Evolutionary conservation across 495 filamentous ascomycete genomes (phyloP).

Genomic region (Choiromyces venosus): DNA sequence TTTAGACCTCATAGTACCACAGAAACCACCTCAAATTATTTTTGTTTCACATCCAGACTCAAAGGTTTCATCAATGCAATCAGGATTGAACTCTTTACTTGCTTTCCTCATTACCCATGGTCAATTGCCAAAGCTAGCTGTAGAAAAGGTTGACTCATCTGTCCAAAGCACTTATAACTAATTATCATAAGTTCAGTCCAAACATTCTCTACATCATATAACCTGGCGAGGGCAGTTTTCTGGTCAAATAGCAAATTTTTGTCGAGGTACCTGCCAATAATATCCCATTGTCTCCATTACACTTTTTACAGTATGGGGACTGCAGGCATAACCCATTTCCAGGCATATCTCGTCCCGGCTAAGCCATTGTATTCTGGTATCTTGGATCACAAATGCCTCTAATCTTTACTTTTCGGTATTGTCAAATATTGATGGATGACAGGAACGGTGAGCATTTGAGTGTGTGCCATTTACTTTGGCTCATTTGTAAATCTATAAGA

Average conservation of each 20-base stretch:
- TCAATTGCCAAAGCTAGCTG: not conserved
- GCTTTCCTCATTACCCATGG: conserved; percentile 6
- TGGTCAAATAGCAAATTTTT: not conserved
- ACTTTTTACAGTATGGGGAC: not conserved
- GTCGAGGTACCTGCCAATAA: not conserved
- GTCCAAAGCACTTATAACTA: conserved; percentile 9
- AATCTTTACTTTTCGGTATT: not conserved
- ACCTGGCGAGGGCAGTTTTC: not conserved
- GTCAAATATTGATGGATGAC: not conserved
- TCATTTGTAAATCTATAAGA: not conserved
- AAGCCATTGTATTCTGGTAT: not conserved
- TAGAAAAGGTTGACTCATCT: conserved; percentile 12
- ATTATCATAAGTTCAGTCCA: not conserved
- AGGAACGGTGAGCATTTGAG: not conserved
- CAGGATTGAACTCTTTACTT: conserved; percentile 4
- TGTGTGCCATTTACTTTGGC: not conserved
- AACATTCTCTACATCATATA: not conserved
- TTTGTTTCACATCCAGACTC: not conserved
- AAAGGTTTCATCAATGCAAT: conserved; percentile 9
- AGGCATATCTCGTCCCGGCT: not conserved
- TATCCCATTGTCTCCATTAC: not conserved
- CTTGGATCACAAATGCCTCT: not conserved
- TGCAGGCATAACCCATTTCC: not conserved
- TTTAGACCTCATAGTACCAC: not conserved
- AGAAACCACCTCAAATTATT: conserved; percentile 10